Base-by-base conservation (phyloP, 192 early-diverging fungal genomes). In the Linnemannia elongata region DNA sequence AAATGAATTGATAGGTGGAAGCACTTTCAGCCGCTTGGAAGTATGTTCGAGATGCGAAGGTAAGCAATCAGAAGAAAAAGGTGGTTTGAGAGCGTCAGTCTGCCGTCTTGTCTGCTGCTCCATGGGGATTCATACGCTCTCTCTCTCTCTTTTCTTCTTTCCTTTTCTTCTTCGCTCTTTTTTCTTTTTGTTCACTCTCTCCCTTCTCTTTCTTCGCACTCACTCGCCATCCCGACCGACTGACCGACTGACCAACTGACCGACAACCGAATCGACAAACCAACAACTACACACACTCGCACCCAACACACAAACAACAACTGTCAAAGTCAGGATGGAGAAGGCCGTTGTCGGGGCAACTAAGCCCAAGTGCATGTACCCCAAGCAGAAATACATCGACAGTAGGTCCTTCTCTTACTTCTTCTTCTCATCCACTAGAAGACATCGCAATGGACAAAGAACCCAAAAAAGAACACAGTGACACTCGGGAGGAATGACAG, bases 331-430 rank as follows among this genome's bases (percentile, higher is more conserved):
- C 45, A 84, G 22, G 70, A 93, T 93, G 92, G 91, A 93, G 63
- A 91, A 85, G 68, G 89, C 92, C 10, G 88, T 93, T 42, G 63
- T 89, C 22, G 98, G 98, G 88, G 98, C 97, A 10, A 94, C 96
- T 18, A 94, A 94, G 77, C 88, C 90, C 72, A 97, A 99, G 63
- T 97, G 98, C 86, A 94, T 95, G 45, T 95, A 97, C 10, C 98
- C 98, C 66, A 99, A 99, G 88, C 96, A 96, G 87, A 99, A 99
- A 89, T 97, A 99, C 89, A 96, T 98, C 38, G 90, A 92, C 77
- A 89, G 93, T 94, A 91, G 68, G 74, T 73, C 33, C 45, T 39
- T 54, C 45, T 33, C 6, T 54, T 74, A n/a, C 39, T 63, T 68
- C 39, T 41, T 63, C 20, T 17, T 39, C 20, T 39, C 27, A 8